These are phyloP conservation scores for Rhodotorula kratochvilovae DNA, from an alignment of 768 basidiomycete genomes.

Conservation along the genomic window DNA sequence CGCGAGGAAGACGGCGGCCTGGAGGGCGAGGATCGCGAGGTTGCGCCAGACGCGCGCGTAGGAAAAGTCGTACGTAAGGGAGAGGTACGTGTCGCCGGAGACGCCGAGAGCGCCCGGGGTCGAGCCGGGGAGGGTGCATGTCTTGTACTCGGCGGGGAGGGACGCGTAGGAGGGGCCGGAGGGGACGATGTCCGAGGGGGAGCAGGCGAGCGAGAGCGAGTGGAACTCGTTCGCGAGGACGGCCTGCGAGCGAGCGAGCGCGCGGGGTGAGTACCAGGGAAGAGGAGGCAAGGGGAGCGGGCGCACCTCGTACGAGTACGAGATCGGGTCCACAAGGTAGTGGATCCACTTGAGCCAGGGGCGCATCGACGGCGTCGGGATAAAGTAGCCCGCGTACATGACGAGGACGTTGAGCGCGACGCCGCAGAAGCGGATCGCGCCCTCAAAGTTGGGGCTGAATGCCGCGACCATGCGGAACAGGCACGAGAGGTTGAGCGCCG, in stretches of 20 bases:
- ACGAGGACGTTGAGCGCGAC: slow-evolving; percentile 39
- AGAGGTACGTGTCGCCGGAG: slow-evolving; percentile 61
- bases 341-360: slow-evolving; percentile 41
- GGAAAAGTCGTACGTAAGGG: slow-evolving; percentile 52
- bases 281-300: background rate
- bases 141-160: slow-evolving; percentile 12
- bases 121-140: slow-evolving; percentile 49
- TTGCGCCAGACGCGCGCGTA: slow-evolving; percentile 39
- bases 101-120: slow-evolving; percentile 56
- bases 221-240: slow-evolving; percentile 41
- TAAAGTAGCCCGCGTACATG: slow-evolving; percentile 40
- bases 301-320: slow-evolving; percentile 42
- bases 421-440: slow-evolving; percentile 38
- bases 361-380: slow-evolving; percentile 38
- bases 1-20: slow-evolving; percentile 32
- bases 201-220: slow-evolving; percentile 32
- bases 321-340: slow-evolving; percentile 42
- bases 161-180: slow-evolving; percentile 37
- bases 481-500: slow-evolving; percentile 38
- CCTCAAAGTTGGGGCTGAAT: slow-evolving; percentile 32
- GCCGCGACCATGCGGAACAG: slow-evolving; percentile 40
- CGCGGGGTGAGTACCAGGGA: background rate
- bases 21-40: slow-evolving; percentile 54
- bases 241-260: slow-evolving; percentile 11
- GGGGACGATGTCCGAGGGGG: slow-evolving; percentile 32